Percentiles rank a stretch among this genome's conserved stretches.
Conservation (phyloP, 2,329 filamentous ascomycete species). For the Phialemonium atrogriseum region DNA sequence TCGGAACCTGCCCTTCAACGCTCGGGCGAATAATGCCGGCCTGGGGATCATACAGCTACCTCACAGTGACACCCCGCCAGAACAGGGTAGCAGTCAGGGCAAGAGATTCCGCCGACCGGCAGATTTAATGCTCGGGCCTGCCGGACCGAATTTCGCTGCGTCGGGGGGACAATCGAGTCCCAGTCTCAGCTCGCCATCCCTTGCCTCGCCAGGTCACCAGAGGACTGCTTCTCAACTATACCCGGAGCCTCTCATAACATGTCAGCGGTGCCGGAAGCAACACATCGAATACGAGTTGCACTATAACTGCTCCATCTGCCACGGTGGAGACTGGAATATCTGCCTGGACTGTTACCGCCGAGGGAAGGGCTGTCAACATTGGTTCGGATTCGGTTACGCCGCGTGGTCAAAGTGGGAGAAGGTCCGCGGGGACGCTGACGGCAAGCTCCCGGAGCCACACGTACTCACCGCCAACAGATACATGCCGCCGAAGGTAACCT, state of each 20-base stretch:
- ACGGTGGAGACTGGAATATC: constrained; percentile 64
- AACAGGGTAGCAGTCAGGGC: constrained; percentile 1
- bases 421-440: constrained; percentile 24
- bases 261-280: constrained; percentile 58
- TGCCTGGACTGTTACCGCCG: constrained; percentile 74
- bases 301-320: constrained; percentile 70
- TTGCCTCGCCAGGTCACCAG: constrained; percentile 21
- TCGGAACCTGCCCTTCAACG: constrained; percentile 27
- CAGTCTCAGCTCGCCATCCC: constrained; percentile 4
- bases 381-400: constrained; percentile 77
- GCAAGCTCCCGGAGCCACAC: constrained; percentile 41
- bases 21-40: constrained; percentile 14
- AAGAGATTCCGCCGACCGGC: constrained; percentile 2
- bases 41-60: constrained; percentile 7
- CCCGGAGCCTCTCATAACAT: constrained; percentile 64
- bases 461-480: constrained; percentile 52
- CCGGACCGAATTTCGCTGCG: constrained; percentile 7
- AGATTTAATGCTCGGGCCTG: constrained; percentile 6
- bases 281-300: constrained; percentile 82
- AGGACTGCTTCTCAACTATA: constrained; percentile 43
- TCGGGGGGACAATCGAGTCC: constrained; percentile 7
- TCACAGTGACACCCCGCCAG: constrained; percentile 2
- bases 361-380: constrained; percentile 72
- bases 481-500: constrained; percentile 35
- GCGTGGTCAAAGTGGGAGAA: constrained; percentile 62